Conservation (phyloP, 441 rosid species). For the Arabidopsis hybrid region DNA sequence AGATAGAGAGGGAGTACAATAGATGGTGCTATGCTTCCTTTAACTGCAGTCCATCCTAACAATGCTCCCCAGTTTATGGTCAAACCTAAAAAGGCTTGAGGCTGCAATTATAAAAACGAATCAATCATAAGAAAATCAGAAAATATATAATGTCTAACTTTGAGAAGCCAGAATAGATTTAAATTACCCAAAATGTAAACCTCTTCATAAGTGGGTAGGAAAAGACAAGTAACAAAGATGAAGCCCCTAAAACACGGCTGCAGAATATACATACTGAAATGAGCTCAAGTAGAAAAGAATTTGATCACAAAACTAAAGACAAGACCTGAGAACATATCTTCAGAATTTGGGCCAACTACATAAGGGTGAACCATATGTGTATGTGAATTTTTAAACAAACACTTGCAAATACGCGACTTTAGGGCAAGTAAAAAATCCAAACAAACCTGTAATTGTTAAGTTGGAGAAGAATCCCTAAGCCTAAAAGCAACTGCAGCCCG, state of each 20-base stretch:
- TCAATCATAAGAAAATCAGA: conserved; percentile 7
- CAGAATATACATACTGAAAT: conserved; percentile 29
- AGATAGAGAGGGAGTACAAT: conserved; percentile 73
- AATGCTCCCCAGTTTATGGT: conserved; percentile 95
- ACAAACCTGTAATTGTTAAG: conserved; percentile 83
- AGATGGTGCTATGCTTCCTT: conserved; percentile 76
- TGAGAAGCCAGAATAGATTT: conserved; percentile 21
- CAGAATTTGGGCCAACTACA: conserved; percentile 5
- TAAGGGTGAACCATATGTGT: neutral
- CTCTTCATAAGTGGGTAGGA: conserved; percentile 97
- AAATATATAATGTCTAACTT: neutral
- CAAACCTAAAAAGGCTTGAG: conserved; percentile 90
- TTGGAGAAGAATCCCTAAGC: conserved; percentile 94
- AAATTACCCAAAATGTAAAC: conserved; percentile 85
- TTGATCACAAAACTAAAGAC: conserved; percentile 7
- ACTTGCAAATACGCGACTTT: neutral
- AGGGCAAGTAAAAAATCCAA: conserved; percentile 1
- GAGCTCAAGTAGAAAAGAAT: conserved; percentile 3
- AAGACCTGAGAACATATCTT: neutral
- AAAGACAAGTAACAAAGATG: conserved; percentile 91
- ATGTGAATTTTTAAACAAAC: conserved; percentile 13
- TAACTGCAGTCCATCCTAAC: conserved; percentile 86
- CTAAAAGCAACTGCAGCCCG: conserved; percentile 81
- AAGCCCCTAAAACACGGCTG: conserved; percentile 86
- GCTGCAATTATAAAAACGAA: conserved; percentile 55